Base-by-base conservation (phyloP, 2,329 filamentous ascomycete genomes). In the Colletotrichum higginsianum region DNA sequence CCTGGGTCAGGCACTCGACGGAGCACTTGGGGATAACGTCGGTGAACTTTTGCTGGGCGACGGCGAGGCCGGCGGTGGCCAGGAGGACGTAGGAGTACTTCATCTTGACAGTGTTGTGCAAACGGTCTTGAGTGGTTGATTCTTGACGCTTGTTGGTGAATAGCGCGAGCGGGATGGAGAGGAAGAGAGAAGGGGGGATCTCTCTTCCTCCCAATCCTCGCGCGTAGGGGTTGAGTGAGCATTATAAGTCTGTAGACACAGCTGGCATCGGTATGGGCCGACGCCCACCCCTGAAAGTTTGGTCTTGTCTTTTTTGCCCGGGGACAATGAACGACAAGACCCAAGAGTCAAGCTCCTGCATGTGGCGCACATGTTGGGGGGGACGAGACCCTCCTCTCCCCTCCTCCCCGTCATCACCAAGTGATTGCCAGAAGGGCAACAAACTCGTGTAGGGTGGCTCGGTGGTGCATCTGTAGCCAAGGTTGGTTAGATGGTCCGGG, bases 21-120 rank as follows among this genome's bases (percentile, higher is more conserved):
- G 76, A 69, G 61, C 76, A 77, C 35, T 75, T 68, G 21, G 76
- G 76, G 4, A 77, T 46, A n/a, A 70, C 67, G 57, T 77, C 75
- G 56, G 70, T 49, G 40, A 77, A 74, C 52, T 61, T 72, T 23
- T 74, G 49, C 38, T 74, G 65, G 21, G 73, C 72, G 40, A 47
- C 42, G 30, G 64, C 61, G 12, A 74, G 44, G 64, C 70, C 72
- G 23, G 65, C 56, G 38, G 67, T 44, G 8, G 72, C 74, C 40
- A 74, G 49, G 56, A 75, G 46, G 44, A 73, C 46, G 55, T 67
- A 49, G 18, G 75, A 46, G 38, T 60, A 60, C 73, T 76, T 76
- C 75, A 76, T 76, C 35, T 49, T 67, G 64, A 47, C 13, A 13
- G 2, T 2, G 13, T 30, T n/a, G 26, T 2, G 16, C 2, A 23